Conservation (phyloP, 129 eudicot species). For the Pittosporum tobira region DNA sequence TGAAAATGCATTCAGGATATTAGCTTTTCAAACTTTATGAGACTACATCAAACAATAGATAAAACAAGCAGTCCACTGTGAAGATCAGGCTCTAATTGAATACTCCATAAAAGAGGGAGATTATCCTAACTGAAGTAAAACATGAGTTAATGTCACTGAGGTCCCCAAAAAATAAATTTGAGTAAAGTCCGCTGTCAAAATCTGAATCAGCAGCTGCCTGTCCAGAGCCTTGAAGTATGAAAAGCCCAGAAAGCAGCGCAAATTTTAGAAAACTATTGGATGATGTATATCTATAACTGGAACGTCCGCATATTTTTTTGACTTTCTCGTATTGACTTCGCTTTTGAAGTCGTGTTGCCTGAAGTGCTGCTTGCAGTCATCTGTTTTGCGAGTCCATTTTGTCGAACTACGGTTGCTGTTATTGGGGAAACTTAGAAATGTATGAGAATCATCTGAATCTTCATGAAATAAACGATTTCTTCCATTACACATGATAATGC, state of each 20-base stretch:
- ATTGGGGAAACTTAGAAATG: no score
- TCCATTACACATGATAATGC: no score
- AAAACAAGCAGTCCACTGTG: no score
- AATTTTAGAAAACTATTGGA: slow-evolving; percentile 41
- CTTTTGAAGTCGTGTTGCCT: slow-evolving; percentile 11
- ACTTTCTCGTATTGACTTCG: slow-evolving; percentile 16
- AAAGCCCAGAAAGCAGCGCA: slow-evolving; percentile 48
- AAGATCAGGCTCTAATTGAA: no score
- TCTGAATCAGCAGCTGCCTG: slow-evolving; percentile 68
- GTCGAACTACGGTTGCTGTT: no score
- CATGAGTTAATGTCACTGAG: slow-evolving; percentile 89
- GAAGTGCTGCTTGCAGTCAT: slow-evolving; percentile 24
- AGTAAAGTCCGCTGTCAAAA: slow-evolving; percentile 37
- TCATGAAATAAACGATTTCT: no score
- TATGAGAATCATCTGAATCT: no score
- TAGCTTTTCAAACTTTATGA: no score
- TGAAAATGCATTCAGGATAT: no score
- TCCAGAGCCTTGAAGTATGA: slow-evolving; percentile 48
- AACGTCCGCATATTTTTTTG: slow-evolving; percentile 2
- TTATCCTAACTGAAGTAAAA: slow-evolving; percentile 99
- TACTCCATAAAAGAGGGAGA: slow-evolving; percentile 68
- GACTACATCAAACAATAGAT: no score
- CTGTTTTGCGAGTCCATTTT: no score
- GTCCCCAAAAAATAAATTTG: slow-evolving; percentile 65
- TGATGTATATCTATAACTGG: slow-evolving; percentile 18